Base-by-base conservation (phyloP, 192 early-diverging fungal genomes). In the Mortierella antarctica region DNA sequence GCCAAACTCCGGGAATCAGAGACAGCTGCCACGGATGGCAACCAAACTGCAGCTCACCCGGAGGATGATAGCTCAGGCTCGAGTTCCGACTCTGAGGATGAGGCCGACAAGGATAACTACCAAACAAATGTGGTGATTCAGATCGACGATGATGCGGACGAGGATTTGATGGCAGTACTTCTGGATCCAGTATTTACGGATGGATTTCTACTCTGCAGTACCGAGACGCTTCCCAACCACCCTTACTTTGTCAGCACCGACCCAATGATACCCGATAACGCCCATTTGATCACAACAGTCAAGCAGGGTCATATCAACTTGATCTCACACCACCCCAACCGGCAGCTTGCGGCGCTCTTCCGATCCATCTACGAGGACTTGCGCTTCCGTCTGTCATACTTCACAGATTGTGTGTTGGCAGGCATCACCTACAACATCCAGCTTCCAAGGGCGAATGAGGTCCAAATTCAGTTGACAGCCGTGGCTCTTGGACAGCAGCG, bases 111-210 rank as follows among this genome's bases (percentile, higher is more conserved):
- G 18, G 67, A 73, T 5, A 79, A 83, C 31, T 83, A 81, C 45
- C 82, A 82, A 31, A 67, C 69, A 5, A 73, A 82, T 53, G 88
- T 91, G 20, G 90, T 93, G 2, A 88, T 93, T 21, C 91, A 95
- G 82, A 92, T 95, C 67, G 93, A 95, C 64, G 93, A 95, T 63
- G 93, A 93, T 52, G 89, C 90, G 7, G 93, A 95, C 74, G 92
- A 93, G 73, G 93, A 95, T 64, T 81, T 89, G 47, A 86, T 89
- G 85, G 85, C 88, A 1, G 85, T 87, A 2, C 78, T 89, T 39
- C 63, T 87, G 4, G 87, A 89, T 47, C 84, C 88, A 23, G 75
- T 80, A 18, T 91, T 87, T 59, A 86, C 89, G 2, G 86, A 91
- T 14, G 86, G 84, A 11, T 92, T 95, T 62, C 65, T 87, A 48